Conservation (phyloP, 2,329 filamentous ascomycete species). For the Aspergillus candidus region DNA sequence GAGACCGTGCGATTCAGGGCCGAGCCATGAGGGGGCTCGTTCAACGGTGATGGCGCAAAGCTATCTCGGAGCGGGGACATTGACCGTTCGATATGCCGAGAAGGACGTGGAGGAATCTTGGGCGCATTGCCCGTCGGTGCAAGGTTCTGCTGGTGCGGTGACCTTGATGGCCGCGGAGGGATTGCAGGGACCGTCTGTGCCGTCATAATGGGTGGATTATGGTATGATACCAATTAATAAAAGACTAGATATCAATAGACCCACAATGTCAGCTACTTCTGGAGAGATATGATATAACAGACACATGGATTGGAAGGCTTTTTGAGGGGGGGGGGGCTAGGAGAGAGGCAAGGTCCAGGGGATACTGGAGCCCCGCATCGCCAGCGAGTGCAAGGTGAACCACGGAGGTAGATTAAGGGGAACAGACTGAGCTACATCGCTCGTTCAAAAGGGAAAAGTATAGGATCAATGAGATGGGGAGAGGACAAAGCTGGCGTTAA, state of each 20-base stretch:
- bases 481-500: slow-evolving; percentile 4
- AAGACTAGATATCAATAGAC: not conserved
- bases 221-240: slow-evolving; percentile 4
- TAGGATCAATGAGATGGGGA: not conserved
- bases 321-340: too few species aligned
- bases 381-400: too few species aligned
- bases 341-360: too few species aligned
- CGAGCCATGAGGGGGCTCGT: slow-evolving; percentile 53
- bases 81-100: slow-evolving; percentile 63
- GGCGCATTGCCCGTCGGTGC: slow-evolving; percentile 49
- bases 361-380: too few species aligned
- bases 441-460: not conserved
- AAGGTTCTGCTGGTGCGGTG: slow-evolving; percentile 41
- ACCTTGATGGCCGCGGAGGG: slow-evolving; percentile 57
- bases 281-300: too few species aligned
- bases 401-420: too few species aligned
- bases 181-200: slow-evolving; percentile 49
- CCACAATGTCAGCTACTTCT: not conserved
- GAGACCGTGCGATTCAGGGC: slow-evolving; percentile 28
- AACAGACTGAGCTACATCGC: too few species aligned
- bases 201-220: slow-evolving; percentile 28
- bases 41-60: slow-evolving; percentile 80
- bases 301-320: too few species aligned
- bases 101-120: slow-evolving; percentile 71
- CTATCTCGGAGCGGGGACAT: slow-evolving; percentile 69